Percentiles rank a stretch among this genome's conserved stretches.
phyloP scores from a whole-genome alignment of 768 basidiomycete genomes.

The Hemileccinum rubropunctum region DNA sequence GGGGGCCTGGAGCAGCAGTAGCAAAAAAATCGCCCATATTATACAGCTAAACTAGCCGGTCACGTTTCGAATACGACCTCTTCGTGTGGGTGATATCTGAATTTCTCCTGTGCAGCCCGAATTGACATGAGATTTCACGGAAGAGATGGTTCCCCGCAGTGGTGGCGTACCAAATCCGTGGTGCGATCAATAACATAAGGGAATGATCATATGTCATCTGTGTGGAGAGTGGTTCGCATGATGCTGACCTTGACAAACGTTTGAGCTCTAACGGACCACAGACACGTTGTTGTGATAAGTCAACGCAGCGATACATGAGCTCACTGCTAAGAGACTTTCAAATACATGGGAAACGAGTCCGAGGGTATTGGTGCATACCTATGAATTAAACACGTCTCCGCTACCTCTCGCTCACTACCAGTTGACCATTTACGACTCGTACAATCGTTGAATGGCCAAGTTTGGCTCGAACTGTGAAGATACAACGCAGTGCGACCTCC shows the following conservation, averaged over 20 bases:
- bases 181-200: constrained; percentile 18
- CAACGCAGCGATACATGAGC: constrained; percentile 6
- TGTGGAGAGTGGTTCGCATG: constrained; percentile 1
- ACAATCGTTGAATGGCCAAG: not conserved
- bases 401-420: not conserved
- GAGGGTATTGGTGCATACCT: constrained; percentile 18
- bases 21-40: constrained; percentile 14
- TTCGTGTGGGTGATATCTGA: constrained; percentile 4
- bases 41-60: constrained; percentile 19
- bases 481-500: constrained; percentile 3
- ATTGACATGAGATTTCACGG: constrained; percentile 11
- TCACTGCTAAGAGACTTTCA: constrained; percentile 15
- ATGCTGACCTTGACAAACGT: constrained; percentile 3
- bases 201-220: constrained; percentile 4
- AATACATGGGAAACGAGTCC: constrained; percentile 14
- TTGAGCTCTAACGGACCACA: not conserved
- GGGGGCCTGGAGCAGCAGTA: constrained; percentile 2
- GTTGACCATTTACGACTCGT: not conserved
- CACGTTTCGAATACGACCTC: constrained; percentile 26
- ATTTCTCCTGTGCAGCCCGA: constrained; percentile 11
- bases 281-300: constrained; percentile 16
- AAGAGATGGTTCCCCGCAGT: constrained; percentile 7
- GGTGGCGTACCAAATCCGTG: constrained; percentile 17
- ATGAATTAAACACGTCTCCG: not conserved
- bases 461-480: constrained; percentile 9